Evolutionary conservation across 2,329 filamentous ascomycete species (phyloP).

Genomic region (Polychaeton citri): DNA sequence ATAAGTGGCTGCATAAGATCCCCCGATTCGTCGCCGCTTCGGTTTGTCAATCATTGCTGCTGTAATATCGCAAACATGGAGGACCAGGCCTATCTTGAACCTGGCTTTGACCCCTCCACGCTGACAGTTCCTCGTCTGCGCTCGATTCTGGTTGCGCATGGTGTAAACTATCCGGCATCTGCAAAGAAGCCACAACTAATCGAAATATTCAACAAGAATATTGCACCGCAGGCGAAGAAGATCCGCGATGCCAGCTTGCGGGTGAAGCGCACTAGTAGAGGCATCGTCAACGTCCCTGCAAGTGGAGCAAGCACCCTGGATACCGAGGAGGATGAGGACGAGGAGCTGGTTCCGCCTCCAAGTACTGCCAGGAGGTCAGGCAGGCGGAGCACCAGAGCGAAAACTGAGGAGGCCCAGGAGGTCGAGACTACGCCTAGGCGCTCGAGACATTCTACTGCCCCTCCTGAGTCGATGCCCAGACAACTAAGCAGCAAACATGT

Average conservation of each 20-base stretch:
- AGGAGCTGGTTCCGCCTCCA: constrained; percentile 33
- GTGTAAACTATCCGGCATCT: constrained; percentile 70
- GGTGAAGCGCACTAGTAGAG: constrained; percentile 74
- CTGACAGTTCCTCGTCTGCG: constrained; percentile 81
- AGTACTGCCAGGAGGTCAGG: constrained; percentile 10
- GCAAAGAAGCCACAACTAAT: constrained; percentile 88
- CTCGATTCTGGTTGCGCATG: constrained; percentile 81
- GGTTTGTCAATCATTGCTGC: no score
- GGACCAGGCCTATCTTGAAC: constrained; percentile 71
- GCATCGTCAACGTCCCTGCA: constrained; percentile 57
- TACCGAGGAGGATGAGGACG: constrained; percentile 40
- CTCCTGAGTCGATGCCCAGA: constrained; percentile 18
- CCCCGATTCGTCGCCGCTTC: no score
- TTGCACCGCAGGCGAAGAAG: constrained; percentile 65
- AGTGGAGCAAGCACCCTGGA: constrained; percentile 52
- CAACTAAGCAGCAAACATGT: constrained; percentile 31
- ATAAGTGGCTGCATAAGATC: neutral
- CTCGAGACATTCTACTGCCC: constrained; percentile 19
- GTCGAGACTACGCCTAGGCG: constrained; percentile 16
- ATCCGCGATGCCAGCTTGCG: constrained; percentile 61
- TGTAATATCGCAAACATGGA: constrained; percentile 26
- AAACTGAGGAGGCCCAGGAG: constrained; percentile 26
- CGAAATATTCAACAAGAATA: constrained; percentile 64
- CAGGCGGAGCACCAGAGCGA: constrained; percentile 16
- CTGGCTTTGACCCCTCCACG: constrained; percentile 69